These are phyloP conservation scores for Aureobasidium sp. DNA, from an alignment of 2,329 filamentous ascomycete species.

Conservation along the genomic window DNA sequence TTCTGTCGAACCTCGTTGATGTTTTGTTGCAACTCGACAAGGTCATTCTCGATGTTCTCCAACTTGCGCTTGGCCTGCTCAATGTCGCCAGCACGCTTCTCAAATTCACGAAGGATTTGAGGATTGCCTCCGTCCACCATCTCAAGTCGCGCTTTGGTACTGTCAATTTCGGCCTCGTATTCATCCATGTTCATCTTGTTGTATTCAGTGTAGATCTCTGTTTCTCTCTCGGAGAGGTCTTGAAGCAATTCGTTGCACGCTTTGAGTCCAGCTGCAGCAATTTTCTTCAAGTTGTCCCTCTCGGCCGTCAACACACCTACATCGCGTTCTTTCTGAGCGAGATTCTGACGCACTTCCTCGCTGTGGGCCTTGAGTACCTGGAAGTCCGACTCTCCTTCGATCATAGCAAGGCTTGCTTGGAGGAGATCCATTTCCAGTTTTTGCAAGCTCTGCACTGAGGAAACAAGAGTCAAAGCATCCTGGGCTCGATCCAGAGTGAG, in stretches of 20 bases:
- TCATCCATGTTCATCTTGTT: constrained; percentile 46
- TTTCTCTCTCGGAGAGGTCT: constrained; percentile 23
- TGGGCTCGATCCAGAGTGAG: constrained; percentile 29
- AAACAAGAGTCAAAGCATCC: constrained; percentile 48
- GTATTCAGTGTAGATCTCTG: constrained; percentile 20
- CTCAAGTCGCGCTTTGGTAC: constrained; percentile 67
- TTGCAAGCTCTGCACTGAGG: constrained; percentile 56
- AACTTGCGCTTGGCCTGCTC: constrained; percentile 55
- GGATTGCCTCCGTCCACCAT: constrained; percentile 73
- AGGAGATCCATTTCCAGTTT: constrained; percentile 57
- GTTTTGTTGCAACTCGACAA: constrained; percentile 49
- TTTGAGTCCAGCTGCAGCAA: constrained; percentile 19
- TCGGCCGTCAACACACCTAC: constrained; percentile 34
- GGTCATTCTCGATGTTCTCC: constrained; percentile 46
- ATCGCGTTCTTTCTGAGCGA: constrained; percentile 43
- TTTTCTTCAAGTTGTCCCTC: constrained; percentile 3
- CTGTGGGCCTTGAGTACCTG: constrained; percentile 62
- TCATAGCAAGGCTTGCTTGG: constrained; percentile 60
- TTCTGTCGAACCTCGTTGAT: constrained; percentile 60
- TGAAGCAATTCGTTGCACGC: constrained; percentile 21
- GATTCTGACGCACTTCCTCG: constrained; percentile 46
- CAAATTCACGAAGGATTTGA: constrained; percentile 68
- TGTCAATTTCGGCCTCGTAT: constrained; percentile 65
- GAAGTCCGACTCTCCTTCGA: constrained; percentile 80
- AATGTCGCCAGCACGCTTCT: constrained; percentile 65